Evolutionary conservation across 140 eudicot species (phyloP), one percentile per base, ranked within the genome.

Genomic region (Anethum foeniculum): DNA sequence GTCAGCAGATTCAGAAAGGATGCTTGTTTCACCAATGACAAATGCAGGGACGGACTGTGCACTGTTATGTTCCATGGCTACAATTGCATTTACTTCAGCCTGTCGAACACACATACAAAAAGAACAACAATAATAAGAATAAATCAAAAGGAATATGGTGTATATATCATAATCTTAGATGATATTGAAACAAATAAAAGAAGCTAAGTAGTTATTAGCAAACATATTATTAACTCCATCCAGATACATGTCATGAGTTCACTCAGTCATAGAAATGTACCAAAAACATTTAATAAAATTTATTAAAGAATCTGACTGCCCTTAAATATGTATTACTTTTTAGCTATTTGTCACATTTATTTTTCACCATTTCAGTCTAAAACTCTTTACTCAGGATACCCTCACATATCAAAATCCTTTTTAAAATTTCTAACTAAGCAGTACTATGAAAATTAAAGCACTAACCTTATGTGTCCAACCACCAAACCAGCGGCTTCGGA

Each of bases 401-500:
- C 25, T 18, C 25, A 71, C 76, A 47, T 3, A 19, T 38, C 28
- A 71, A 34, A 5, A 69, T 71, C 47, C 18, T 19, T 71, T 32
- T 36, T 16, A 68, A 39, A 34, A 69, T 16, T 23, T 6, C 25
- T 30, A 34, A 69, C 46, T 12, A 71, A 71, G 25, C 64, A 79
- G 58, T 51, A 32, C 75, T 48, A 75, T 43, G 28, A 36, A 19
- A 32, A 34, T 21, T 38, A 54, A 5, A 71, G 51, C 38, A 78
- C 86, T 87, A 77, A 90, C 98, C 89, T 88, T 86, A 73, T 76
- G 67, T 60, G 89, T 75, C 98, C 98, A 93, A 84, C 96, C 97
- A 85, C 98, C 98, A 67, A 89, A 83, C 98, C 98, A 93, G 56
- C 97, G 98, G 84, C 98, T 93, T 71, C 86, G 86, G 81, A 89